A percentile compares a stretch with the other conserved stretches of the same genome.
Conservation (phyloP, 768 basidiomycete genomes). For the Agaricus sinodeliciosus region DNA sequence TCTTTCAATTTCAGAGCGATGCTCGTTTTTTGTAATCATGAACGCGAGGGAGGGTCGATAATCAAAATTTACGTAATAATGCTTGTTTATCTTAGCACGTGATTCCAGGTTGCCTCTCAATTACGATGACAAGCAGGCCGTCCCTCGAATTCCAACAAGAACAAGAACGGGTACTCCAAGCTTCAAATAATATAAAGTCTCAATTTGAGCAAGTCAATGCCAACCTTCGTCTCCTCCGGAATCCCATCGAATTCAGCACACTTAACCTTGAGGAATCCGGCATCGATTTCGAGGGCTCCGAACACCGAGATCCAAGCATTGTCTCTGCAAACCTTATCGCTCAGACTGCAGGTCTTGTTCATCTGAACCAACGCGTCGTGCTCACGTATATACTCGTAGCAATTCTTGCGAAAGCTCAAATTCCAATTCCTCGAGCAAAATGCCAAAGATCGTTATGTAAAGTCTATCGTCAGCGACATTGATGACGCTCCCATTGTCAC, state of each 20-base stretch:
- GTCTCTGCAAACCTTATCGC: constrained; percentile 52
- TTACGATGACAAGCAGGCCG: neutral
- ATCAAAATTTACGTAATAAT: no score
- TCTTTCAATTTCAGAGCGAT: no score
- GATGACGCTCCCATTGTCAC: constrained; percentile 79
- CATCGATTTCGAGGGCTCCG: constrained; percentile 27
- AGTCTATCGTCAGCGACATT: constrained; percentile 78
- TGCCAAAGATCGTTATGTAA: constrained; percentile 84
- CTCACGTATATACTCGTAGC: constrained; percentile 27
- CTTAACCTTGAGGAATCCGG: constrained; percentile 29
- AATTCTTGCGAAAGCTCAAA: constrained; percentile 75
- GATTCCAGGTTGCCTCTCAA: neutral
- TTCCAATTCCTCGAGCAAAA: constrained; percentile 88
- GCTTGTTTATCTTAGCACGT: neutral
- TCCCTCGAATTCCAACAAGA: constrained; percentile 16
- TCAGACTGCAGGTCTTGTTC: constrained; percentile 43
- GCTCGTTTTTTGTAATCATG: no score
- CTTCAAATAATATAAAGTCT: constrained; percentile 26
- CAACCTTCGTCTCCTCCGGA: constrained; percentile 30
- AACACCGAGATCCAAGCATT: constrained; percentile 45
- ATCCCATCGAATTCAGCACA: constrained; percentile 28
- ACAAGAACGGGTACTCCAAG: constrained; percentile 26
- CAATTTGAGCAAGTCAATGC: constrained; percentile 25
- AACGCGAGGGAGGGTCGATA: no score
- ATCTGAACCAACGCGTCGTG: neutral